Evolutionary conservation across 1,139 yeast species (phyloP).

Genomic region (Suhomyces wounanorum): DNA sequence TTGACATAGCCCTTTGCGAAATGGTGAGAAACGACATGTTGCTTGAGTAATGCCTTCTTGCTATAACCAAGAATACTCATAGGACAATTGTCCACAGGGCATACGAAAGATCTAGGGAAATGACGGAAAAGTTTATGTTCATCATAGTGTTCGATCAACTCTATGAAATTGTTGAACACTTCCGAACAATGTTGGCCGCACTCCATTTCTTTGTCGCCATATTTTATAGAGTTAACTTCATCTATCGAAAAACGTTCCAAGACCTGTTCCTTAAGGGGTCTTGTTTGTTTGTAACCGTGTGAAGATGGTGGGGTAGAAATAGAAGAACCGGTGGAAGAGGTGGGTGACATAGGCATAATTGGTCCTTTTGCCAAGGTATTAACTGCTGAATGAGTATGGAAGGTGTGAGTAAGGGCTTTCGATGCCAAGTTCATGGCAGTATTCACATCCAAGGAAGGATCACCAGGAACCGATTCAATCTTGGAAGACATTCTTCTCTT

Average conservation of each 20-base stretch:
- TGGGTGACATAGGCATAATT: conserved; percentile 8
- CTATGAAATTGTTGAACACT: conserved; percentile 13
- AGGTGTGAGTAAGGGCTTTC: conserved; percentile 11
- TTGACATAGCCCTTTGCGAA: conserved; percentile 22
- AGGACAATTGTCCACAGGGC: conserved; percentile 60
- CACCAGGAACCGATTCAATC: conserved; percentile 4
- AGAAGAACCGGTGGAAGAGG: conserved; percentile 7
- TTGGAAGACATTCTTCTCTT: conserved; percentile 1
- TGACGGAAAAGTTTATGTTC: conserved; percentile 13
- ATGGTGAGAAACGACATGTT: conserved; percentile 65
- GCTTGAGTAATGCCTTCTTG: conserved; percentile 58
- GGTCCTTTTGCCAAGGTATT: conserved; percentile 1
- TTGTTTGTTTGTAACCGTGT: neutral
- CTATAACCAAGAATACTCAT: conserved; percentile 63
- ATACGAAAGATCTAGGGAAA: conserved; percentile 29
- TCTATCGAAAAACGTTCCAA: conserved; percentile 9
- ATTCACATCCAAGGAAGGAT: conserved; percentile 13
- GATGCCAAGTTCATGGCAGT: conserved; percentile 19
- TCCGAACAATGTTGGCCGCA: conserved; percentile 16
- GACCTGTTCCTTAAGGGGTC: conserved; percentile 9
- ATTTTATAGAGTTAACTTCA: conserved; percentile 10
- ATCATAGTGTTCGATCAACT: conserved; percentile 17
- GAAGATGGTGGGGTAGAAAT: conserved; percentile 7
- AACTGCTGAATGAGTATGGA: conserved; percentile 1
- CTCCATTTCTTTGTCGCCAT: conserved; percentile 14